A percentile compares a stretch with the other conserved stretches of the same genome.
Evolutionary conservation across 2,329 filamentous ascomycete species (phyloP).

Genomic region (Cryphonectria naterciae): DNA sequence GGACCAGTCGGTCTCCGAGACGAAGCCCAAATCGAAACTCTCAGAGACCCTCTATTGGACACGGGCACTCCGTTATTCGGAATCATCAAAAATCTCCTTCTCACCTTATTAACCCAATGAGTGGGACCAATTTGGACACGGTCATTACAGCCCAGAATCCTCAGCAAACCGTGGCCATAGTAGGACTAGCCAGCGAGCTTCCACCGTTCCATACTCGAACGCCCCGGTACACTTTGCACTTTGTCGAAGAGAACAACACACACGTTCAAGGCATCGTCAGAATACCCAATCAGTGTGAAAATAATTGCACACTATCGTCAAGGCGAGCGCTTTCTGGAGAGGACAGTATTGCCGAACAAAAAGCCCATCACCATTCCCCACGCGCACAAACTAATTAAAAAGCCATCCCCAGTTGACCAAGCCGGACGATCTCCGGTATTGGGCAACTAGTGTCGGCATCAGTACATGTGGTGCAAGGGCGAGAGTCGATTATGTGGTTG

Average conservation of each 20-base stretch:
- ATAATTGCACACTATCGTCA: background rate
- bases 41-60: background rate
- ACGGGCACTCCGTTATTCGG: background rate
- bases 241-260: background rate
- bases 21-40: background rate
- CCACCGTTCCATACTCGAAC: background rate
- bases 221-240: background rate
- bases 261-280: background rate
- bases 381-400: background rate
- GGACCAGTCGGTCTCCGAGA: background rate
- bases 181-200: background rate
- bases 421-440: background rate
- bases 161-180: background rate
- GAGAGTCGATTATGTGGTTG: background rate
- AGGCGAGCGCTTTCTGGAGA: background rate
- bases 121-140: background rate
- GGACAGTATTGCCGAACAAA: background rate
- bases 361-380: background rate
- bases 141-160: background rate
- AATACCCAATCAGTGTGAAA: background rate
- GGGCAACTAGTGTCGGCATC: background rate
- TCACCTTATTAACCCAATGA: background rate
- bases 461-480: background rate
- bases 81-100: background rate
- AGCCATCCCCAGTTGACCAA: background rate